phyloP scores from a whole-genome alignment of 2,329 filamentous ascomycete genomes.

The Ambrosiella xylebori region DNA sequence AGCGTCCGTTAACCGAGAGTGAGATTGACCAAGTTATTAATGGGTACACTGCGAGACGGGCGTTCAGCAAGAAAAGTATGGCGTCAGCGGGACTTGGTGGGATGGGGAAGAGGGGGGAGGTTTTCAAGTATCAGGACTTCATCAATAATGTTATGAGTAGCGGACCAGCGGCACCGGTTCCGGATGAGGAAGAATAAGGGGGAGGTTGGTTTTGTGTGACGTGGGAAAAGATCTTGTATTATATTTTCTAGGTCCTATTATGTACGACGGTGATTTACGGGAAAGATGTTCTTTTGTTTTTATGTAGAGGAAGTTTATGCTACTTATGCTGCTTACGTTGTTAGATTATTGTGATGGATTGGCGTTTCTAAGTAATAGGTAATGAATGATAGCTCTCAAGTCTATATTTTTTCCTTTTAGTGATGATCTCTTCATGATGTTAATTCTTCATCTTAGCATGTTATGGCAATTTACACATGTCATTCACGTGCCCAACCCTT shows the following conservation, averaged over 20 bases:
- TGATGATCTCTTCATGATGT: too few relatives aligned
- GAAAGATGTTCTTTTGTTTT: too few relatives aligned
- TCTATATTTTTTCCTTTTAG: too few relatives aligned
- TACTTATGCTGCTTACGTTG: too few relatives aligned
- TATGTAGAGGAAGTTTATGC: too few relatives aligned
- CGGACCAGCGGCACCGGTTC: conserved; percentile 1
- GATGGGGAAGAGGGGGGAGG: conserved; percentile 56
- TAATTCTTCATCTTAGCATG: too few relatives aligned
- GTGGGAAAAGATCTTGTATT: neutral
- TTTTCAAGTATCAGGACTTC: conserved; percentile 90
- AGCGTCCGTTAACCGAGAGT: conserved; percentile 42
- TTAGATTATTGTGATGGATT: too few relatives aligned
- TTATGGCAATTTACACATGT: too few relatives aligned
- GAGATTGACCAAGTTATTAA: conserved; percentile 79
- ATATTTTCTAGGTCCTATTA: neutral
- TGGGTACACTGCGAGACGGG: conserved; percentile 69
- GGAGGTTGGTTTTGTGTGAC: neutral
- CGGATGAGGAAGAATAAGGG: conserved; percentile 6
- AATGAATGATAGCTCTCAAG: too few relatives aligned
- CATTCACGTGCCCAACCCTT: too few relatives aligned
- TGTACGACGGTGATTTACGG: too few relatives aligned
- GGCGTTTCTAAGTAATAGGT: too few relatives aligned
- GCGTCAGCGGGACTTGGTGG: conserved; percentile 9
- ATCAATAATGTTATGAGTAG: conserved; percentile 48
- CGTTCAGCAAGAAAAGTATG: conserved; percentile 48